Conservation (phyloP, 768 basidiomycete species). For the Inosperma sp. region DNA sequence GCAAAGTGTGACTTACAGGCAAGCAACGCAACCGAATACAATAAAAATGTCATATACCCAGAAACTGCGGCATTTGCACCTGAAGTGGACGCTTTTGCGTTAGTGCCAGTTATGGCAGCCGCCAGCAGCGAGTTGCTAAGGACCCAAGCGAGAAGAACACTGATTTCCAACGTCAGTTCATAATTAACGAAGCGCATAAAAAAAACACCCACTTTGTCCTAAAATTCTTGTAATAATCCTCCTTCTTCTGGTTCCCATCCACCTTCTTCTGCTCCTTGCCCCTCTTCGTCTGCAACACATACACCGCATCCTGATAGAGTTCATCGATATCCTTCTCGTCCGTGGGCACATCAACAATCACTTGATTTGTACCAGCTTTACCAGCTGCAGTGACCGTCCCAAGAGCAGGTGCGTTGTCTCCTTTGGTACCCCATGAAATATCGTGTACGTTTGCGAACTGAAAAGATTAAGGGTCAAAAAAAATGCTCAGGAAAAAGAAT, state of each 20-base stretch:
- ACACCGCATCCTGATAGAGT: constrained; percentile 87
- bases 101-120: constrained; percentile 57
- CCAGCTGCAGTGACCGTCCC: constrained; percentile 79
- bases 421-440: constrained; percentile 95
- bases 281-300: constrained; percentile 72
- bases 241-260: constrained; percentile 61
- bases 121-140: constrained; percentile 80
- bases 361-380: constrained; percentile 44
- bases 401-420: constrained; percentile 87
- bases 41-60: constrained; percentile 1
- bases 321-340: constrained; percentile 86
- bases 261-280: constrained; percentile 64
- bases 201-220: constrained; percentile 44
- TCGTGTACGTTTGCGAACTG: constrained; percentile 88
- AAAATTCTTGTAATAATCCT: constrained; percentile 86
- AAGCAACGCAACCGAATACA: neutral
- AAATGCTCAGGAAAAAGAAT: neutral
- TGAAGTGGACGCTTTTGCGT: neutral
- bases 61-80: neutral
- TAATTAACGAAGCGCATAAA: neutral
- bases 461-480: constrained; percentile 1
- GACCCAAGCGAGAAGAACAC: constrained; percentile 83
- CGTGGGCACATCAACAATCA: constrained; percentile 82
- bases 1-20: neutral
- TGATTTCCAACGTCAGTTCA: constrained; percentile 32